phyloP scores from a whole-genome alignment of 2,329 filamentous ascomycete genomes.

The Colletotrichum tropicicola region DNA sequence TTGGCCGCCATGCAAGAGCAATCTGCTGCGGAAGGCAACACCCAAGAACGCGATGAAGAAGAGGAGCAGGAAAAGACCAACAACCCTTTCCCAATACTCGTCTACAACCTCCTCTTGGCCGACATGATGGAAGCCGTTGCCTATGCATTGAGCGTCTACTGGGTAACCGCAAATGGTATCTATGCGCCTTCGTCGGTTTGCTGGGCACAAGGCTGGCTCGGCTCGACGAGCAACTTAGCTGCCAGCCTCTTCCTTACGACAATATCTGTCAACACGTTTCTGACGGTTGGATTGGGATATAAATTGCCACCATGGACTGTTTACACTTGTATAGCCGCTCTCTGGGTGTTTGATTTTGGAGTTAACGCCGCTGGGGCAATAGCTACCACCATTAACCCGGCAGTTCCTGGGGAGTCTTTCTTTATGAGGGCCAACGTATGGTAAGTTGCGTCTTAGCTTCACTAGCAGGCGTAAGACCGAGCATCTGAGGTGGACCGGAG shows the following conservation, averaged over 20 bases:
- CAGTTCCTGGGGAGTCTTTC: conserved; percentile 12
- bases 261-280: conserved; percentile 67
- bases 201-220: conserved; percentile 63
- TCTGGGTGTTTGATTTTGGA: conserved; percentile 55
- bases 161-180: conserved; percentile 57
- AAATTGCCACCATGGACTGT: conserved; percentile 55
- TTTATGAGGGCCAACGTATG: conserved; percentile 28
- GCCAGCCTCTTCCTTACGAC: conserved; percentile 65
- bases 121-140: conserved; percentile 66
- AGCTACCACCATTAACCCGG: neutral
- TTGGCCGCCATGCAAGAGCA: neutral
- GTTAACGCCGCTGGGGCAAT: conserved; percentile 13
- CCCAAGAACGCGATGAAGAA: neutral
- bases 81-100: conserved; percentile 69
- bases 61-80: neutral
- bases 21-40: neutral
- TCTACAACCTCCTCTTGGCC: conserved; percentile 67
- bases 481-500: too few species aligned
- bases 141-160: conserved; percentile 64
- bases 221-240: conserved; percentile 65
- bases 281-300: conserved; percentile 59
- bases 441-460: neutral
- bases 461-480: neutral
- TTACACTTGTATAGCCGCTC: conserved; percentile 47
- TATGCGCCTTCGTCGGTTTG: conserved; percentile 57